These are phyloP conservation scores for Davidsoniella virescens DNA, from an alignment of 2,329 filamentous ascomycete genomes.

Conservation along the genomic window DNA sequence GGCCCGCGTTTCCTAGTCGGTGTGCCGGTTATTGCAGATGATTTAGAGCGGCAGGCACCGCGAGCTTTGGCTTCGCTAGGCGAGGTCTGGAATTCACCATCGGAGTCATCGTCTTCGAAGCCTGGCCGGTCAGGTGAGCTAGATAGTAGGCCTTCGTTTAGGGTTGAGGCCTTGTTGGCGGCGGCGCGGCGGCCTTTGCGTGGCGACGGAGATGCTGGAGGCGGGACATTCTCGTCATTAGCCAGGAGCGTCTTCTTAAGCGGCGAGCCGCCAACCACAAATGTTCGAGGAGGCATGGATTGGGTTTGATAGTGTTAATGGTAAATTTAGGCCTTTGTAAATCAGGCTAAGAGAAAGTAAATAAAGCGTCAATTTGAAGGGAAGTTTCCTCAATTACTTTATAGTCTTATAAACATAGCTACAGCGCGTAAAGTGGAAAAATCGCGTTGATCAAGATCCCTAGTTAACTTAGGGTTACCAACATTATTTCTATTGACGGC, in stretches of 20 bases:
- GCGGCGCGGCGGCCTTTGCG: constrained; percentile 6
- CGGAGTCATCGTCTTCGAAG: constrained; percentile 6
- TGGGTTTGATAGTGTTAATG: not conserved
- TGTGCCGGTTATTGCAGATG: constrained; percentile 15
- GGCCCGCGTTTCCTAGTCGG: constrained; percentile 22
- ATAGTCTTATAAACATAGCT: no score
- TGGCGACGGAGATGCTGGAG: constrained; percentile 4
- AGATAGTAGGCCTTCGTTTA: constrained; percentile 2
- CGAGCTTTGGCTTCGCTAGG: constrained; percentile 3
- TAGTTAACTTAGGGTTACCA: not conserved
- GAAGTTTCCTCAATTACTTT: no score
- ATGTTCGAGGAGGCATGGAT: constrained; percentile 8
- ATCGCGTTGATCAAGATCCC: constrained; percentile 4
- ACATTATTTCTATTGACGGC: not conserved
- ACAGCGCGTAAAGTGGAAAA: constrained; percentile 7
- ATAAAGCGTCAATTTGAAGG: no score
- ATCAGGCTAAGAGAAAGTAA: no score
- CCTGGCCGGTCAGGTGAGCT: constrained; percentile 4
- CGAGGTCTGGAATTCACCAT: constrained; percentile 5
- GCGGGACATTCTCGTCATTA: not conserved
- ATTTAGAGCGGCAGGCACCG: not conserved
- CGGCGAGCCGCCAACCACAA: constrained; percentile 14
- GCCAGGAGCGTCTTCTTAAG: constrained; percentile 1
- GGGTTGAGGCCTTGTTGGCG: not conserved
- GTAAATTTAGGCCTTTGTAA: no score